Percentiles rank a stretch among this genome's conserved stretches.
Evolutionary conservation across 306 rosid genomes (phyloP).

Genomic region (Quercus rubra): DNA sequence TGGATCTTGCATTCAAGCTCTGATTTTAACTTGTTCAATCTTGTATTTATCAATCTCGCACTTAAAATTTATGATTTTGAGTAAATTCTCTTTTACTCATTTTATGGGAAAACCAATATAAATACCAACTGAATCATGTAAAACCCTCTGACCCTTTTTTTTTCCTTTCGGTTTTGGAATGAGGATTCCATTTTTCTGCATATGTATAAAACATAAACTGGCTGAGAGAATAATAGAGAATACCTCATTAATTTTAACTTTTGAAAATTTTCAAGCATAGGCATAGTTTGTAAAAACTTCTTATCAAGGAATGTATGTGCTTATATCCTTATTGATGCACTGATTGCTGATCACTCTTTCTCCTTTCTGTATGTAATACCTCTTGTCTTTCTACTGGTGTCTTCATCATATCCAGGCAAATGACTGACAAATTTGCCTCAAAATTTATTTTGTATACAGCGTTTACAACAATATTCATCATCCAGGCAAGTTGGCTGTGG

Average conservation of each 20-base stretch:
- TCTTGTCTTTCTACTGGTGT: neutral
- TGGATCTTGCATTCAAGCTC: neutral
- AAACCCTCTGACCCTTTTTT: neutral
- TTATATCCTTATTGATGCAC: neutral
- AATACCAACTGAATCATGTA: neutral
- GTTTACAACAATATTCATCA: constrained; percentile 76
- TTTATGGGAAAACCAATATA: neutral
- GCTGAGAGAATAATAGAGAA: neutral
- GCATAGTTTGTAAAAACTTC: neutral
- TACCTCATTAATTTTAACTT: neutral
- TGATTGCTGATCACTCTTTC: neutral
- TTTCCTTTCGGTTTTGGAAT: neutral
- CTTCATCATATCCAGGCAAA: neutral
- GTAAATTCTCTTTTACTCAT: neutral
- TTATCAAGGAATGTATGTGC: neutral
- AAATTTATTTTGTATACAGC: constrained; percentile 32
- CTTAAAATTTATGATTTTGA: neutral
- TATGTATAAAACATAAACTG: neutral
- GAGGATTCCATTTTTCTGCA: neutral
- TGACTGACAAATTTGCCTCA: constrained; percentile 3
- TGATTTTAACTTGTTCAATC: neutral
- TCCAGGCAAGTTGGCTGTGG: constrained; percentile 62
- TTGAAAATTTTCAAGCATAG: neutral
- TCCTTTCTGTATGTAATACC: neutral
- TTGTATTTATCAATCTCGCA: neutral